phyloP scores from a whole-genome alignment of 176 grass and related monocot species.

The Oryza nivara region DNA sequence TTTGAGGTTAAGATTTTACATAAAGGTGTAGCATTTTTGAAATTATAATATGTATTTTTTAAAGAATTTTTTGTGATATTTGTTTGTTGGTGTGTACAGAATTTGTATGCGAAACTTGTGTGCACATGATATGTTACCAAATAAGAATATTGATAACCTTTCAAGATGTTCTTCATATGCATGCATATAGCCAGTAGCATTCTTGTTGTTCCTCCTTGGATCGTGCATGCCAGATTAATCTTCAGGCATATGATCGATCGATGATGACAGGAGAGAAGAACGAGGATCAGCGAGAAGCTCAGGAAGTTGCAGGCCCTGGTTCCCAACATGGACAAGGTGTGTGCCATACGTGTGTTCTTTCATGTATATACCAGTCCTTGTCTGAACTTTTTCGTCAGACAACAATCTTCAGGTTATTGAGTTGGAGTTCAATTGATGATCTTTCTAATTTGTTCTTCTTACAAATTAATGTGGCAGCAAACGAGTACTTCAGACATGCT shows the following conservation, averaged over 20 bases:
- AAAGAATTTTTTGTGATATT: no score
- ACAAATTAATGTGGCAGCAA: constrained; percentile 52
- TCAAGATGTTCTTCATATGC: no score
- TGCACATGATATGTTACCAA: no score
- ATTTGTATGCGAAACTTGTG: no score
- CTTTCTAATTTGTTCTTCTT: neutral
- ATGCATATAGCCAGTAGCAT: no score
- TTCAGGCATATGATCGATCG: neutral
- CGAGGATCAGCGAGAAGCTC: constrained; percentile 72
- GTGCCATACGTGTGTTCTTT: neutral
- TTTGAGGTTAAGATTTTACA: no score
- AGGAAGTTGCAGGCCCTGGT: constrained; percentile 69
- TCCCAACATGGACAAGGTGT: constrained; percentile 72
- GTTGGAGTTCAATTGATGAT: neutral
- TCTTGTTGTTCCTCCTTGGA: no score
- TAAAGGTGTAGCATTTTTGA: no score
- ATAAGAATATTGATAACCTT: no score
- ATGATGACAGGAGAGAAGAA: constrained; percentile 53
- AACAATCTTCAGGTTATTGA: neutral
- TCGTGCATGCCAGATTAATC: neutral
- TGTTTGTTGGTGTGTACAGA: no score
- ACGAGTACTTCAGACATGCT: constrained; percentile 66
- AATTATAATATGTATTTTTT: no score
- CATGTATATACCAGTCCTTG: neutral
- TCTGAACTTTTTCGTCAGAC: neutral